A percentile compares a stretch with the other conserved stretches of the same genome.
Conservation (phyloP, 352 stramenopile genomes). For the Phytophthora nicotianae region DNA sequence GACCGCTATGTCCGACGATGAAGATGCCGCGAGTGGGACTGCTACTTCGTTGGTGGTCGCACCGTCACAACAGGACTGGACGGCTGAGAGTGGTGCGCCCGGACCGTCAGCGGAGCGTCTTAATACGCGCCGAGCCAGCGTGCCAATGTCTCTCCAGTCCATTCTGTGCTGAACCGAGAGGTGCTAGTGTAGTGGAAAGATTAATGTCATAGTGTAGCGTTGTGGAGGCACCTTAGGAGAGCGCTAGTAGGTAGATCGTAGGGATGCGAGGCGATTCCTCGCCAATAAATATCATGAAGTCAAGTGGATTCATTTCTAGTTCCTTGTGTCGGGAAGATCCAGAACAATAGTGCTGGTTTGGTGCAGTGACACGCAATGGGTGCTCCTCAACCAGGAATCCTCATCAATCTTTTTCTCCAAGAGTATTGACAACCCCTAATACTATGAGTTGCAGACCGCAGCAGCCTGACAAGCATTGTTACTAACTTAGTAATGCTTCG, state of each 20-base stretch:
- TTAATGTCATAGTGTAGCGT: conserved; percentile 30
- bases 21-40: conserved; percentile 38
- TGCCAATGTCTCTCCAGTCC: conserved; percentile 74
- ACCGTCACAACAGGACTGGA: conserved; percentile 23
- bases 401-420: background rate
- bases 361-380: conserved; percentile 19
- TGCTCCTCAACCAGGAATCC: background rate
- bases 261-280: conserved; percentile 15
- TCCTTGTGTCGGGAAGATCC: conserved; percentile 15
- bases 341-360: conserved; percentile 18
- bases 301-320: conserved; percentile 12
- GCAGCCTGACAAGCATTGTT: too few species aligned
- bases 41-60: conserved; percentile 17
- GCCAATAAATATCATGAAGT: conserved; percentile 6
- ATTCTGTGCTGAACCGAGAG: conserved; percentile 59
- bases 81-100: background rate
- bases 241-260: conserved; percentile 5
- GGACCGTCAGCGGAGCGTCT: conserved; percentile 29
- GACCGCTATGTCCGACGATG: conserved; percentile 52
- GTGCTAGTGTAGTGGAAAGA: conserved; percentile 3
- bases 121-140: conserved; percentile 43
- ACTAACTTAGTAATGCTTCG: too few species aligned
- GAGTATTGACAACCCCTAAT: too few species aligned
- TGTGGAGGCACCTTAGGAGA: background rate
- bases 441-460: too few species aligned